Conservation (phyloP, 768 basidiomycete species). For the Calocera viscosa region DNA sequence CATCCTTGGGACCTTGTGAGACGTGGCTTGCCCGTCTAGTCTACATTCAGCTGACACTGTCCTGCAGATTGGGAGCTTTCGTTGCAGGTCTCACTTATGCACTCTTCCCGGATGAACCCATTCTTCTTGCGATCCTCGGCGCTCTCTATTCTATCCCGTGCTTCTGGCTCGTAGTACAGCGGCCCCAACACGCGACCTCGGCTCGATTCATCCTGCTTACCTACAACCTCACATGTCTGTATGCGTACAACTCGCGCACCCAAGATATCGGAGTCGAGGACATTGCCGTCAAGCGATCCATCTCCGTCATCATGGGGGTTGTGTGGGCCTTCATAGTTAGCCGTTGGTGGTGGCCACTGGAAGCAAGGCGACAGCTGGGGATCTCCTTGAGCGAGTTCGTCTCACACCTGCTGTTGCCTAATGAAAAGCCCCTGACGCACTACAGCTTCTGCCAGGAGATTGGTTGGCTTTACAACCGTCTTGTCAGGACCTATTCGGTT, state of each 20-base stretch:
- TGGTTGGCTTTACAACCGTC: conserved; percentile 85
- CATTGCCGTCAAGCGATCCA: conserved; percentile 64
- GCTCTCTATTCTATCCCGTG: conserved; percentile 87
- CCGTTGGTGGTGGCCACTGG: conserved; percentile 90
- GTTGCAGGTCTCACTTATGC: conserved; percentile 63
- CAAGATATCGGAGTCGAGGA: conserved; percentile 47
- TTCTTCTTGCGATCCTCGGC: conserved; percentile 67
- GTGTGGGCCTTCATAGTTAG: conserved; percentile 83
- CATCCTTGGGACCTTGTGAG: conserved; percentile 72
- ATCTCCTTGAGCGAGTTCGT: conserved; percentile 72
- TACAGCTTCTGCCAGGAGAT: conserved; percentile 80
- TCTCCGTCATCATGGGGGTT: conserved; percentile 74
- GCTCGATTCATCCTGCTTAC: conserved; percentile 74
- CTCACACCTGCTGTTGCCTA: not conserved
- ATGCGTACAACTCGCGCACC: conserved; percentile 61
- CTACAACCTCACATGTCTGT: conserved; percentile 75
- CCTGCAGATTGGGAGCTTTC: conserved; percentile 56
- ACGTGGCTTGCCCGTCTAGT: conserved; percentile 10
- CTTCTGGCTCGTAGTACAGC: conserved; percentile 76
- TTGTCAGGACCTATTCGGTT: conserved; percentile 79
- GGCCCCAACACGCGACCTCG: conserved; percentile 60
- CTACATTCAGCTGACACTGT: not conserved
- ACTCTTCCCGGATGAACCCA: conserved; percentile 60
- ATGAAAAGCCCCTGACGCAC: not conserved
- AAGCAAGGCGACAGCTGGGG: conserved; percentile 77